Conservation (phyloP, 345 rosid species). For the Erucastrum elatum region DNA sequence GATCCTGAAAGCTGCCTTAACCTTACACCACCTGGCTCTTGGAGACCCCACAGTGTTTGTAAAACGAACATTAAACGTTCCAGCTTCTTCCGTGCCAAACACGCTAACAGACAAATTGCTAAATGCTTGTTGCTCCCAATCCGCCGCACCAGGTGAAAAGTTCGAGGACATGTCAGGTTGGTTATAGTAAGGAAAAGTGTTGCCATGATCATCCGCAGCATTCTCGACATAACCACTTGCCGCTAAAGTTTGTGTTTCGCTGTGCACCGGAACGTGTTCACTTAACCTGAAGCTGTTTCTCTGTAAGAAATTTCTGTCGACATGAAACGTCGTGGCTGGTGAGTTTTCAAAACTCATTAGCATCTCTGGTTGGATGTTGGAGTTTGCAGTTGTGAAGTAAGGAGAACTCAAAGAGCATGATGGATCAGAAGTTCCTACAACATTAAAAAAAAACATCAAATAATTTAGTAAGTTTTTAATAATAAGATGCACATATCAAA, state of each 20-base stretch:
- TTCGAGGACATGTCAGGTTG: neutral
- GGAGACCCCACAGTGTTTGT: conserved; percentile 35
- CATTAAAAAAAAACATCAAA: neutral
- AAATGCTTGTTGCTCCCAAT: conserved; percentile 38
- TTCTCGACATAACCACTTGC: neutral
- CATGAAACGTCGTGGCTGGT: conserved; percentile 15
- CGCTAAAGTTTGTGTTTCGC: conserved; percentile 2
- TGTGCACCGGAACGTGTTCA: neutral
- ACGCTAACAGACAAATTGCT: conserved; percentile 31
- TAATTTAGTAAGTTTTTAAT: neutral
- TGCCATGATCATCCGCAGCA: conserved; percentile 18
- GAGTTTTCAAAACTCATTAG: conserved; percentile 30
- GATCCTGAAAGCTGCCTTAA: conserved; percentile 60
- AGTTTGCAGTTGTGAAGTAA: neutral
- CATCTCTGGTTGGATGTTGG: conserved; percentile 39
- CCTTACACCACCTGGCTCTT: conserved; percentile 68
- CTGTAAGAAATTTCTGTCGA: conserved; percentile 1
- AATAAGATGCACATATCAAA: neutral
- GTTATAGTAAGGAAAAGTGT: neutral
- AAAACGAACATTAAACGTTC: conserved; percentile 33
- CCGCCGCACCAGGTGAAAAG: conserved; percentile 40
- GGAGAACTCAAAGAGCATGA: conserved; percentile 15
- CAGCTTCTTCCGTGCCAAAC: conserved; percentile 30
- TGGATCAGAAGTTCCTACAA: conserved; percentile 16
- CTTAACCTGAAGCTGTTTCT: conserved; percentile 26